Base-by-base conservation (phyloP, 1,284 basidiomycete species). In the Salmacisia buchloeana region DNA sequence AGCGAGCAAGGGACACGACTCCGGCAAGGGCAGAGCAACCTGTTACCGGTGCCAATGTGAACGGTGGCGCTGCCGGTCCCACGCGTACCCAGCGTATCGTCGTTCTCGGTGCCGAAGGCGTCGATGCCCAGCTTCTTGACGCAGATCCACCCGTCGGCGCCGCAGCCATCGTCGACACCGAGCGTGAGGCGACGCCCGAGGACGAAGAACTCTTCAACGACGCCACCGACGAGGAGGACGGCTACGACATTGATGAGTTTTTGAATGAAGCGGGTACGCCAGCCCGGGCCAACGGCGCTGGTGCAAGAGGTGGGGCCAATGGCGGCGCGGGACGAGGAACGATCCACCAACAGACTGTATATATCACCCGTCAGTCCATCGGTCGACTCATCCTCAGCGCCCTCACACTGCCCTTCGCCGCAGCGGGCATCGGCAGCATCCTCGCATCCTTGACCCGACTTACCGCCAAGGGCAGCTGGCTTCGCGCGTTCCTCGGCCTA, bases 391-490 rank as follows among this genome's bases (percentile, higher is more conserved):
- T 69, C 29, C 64, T 77, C 1, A 69, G 69, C 7, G 70, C 75
- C 9, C 68, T 78, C 25, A 60, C 64, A n/a, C 58, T 75, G 45
- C 76, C 76, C 0, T 65, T 77, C 33, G 59, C 74, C 3, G 67
- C 71, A 57, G 72, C 67, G 34, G 46, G 68, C 25, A 69, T 72
- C 63, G 76, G 76, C n/a, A 35, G 33, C 29, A n/a, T 60, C 9
- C 33, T 68, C 13, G 60, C 39, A 5, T 52, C 46, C 9, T 21
- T 52, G 23, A 52, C 49, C 41, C 31, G 33, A 29, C 27, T 59
- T 41, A 21, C 41, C 21, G n/a, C 34, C 13, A 38, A 49, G 25
- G 59, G 58, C 38, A 58, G 38, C 33, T 62, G 57, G 57, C 34
- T 65, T 15, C 33, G 41, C 13, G 56, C 62, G 0, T 13, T 77